Evolutionary conservation across 441 rosid species (phyloP).

Genomic region (Syzygium syzygioides): DNA sequence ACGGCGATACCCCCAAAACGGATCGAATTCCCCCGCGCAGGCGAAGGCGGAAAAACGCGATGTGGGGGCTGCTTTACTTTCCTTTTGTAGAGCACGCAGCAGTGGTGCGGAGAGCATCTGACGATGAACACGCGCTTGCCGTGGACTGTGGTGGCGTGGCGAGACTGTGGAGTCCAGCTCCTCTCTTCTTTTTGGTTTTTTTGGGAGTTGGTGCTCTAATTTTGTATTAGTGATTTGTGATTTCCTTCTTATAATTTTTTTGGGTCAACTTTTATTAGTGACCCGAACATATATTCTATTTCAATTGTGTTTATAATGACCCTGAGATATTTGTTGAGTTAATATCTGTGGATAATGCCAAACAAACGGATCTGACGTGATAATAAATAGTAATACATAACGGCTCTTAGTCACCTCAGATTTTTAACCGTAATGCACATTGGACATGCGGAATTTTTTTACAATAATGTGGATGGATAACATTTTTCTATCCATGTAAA

Average conservation of each 20-base stretch:
- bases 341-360: rapidly evolving
- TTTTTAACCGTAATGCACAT: neutral
- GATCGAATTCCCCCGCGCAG: neutral
- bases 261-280: neutral
- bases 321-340: neutral
- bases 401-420: rapidly evolving
- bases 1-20: neutral
- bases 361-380: rapidly evolving
- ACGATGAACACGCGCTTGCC: neutral
- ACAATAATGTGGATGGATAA: rapidly evolving
- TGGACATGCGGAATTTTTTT: neutral
- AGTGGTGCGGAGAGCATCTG: neutral
- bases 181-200: too few relatives aligned
- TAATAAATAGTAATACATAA: too few relatives aligned
- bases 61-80: neutral
- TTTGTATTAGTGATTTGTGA: too few relatives aligned
- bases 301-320: neutral
- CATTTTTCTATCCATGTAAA: rapidly evolving
- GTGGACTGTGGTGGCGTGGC: neutral
- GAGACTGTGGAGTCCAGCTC: neutral
- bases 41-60: too few relatives aligned
- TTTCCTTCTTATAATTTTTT: too few relatives aligned
- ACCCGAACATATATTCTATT: neutral
- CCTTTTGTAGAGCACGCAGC: too few relatives aligned
- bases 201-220: too few relatives aligned